These are phyloP conservation scores for Saururus chinensis DNA, from an alignment of 164 flowering plant species.

Conservation along the genomic window DNA sequence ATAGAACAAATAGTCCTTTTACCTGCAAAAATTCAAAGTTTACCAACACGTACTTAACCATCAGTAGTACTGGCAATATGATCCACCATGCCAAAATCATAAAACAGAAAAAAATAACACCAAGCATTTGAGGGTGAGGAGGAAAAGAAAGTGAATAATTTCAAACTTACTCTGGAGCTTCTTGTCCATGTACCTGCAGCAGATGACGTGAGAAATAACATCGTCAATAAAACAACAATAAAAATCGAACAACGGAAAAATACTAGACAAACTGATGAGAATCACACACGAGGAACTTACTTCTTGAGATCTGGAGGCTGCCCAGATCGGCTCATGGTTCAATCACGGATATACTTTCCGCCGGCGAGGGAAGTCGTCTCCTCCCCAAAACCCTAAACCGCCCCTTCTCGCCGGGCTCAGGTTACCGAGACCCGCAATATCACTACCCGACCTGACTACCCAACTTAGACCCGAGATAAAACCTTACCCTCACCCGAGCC, in stretches of 20 bases:
- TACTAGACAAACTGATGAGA: neutral
- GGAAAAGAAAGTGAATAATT: neutral
- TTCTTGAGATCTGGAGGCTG: slow-evolving; percentile 80
- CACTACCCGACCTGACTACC: no score
- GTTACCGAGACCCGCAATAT: no score
- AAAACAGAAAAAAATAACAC: no score
- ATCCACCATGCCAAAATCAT: neutral
- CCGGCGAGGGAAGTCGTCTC: neutral
- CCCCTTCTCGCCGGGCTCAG: no score
- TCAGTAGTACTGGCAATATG: neutral
- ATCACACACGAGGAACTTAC: slow-evolving; percentile 16
- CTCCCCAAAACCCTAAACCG: slow-evolving; percentile 1
- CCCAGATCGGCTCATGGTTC: slow-evolving; percentile 65
- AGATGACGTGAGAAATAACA: neutral
- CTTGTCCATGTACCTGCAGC: slow-evolving; percentile 18
- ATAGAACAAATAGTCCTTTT: no score
- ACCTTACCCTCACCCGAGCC: no score
- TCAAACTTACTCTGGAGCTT: slow-evolving; percentile 16
- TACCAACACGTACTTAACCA: no score
- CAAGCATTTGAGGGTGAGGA: no score
- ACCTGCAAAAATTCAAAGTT: no score
- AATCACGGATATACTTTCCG: neutral
- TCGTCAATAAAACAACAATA: neutral
- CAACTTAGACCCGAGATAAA: no score
- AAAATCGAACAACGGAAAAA: neutral